These are phyloP conservation scores for Cnidoscolus chayamansa DNA, from an alignment of 441 rosid species.

Conservation along the genomic window DNA sequence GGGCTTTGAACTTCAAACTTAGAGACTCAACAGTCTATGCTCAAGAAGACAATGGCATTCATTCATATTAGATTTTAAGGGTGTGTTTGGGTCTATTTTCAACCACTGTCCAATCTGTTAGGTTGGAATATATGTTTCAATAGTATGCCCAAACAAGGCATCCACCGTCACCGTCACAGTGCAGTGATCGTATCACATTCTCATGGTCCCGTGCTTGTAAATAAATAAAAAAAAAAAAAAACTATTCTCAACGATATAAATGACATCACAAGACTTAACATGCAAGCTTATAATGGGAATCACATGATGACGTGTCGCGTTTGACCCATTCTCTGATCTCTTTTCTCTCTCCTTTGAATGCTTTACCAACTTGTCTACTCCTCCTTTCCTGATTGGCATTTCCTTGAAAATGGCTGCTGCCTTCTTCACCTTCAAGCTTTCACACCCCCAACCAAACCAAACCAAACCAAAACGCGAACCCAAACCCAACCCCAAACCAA, in stretches of 20 bases:
- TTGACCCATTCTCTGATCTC: slow-evolving; percentile 27
- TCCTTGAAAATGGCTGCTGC: slow-evolving; percentile 11
- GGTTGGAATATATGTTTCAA: too few species aligned
- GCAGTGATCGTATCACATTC: too few species aligned
- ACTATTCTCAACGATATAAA: slow-evolving; percentile 15
- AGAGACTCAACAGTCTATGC: too few species aligned
- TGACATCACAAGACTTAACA: slow-evolving; percentile 38
- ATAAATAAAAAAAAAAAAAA: background rate
- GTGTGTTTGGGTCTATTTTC: too few species aligned
- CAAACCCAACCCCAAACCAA: background rate
- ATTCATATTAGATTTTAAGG: too few species aligned
- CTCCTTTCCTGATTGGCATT: background rate
- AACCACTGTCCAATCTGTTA: too few species aligned
- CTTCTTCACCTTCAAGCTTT: background rate
- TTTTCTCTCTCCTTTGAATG: slow-evolving; percentile 14
- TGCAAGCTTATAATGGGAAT: slow-evolving; percentile 17
- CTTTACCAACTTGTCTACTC: slow-evolving; percentile 3
- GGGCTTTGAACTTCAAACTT: too few species aligned
- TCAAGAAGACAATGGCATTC: too few species aligned
- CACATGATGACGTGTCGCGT: slow-evolving; percentile 29
- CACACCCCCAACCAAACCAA: slow-evolving; percentile 1
- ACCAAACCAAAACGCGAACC: too few species aligned
- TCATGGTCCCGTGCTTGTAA: too few species aligned
- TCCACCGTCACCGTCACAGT: too few species aligned
- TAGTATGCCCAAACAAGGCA: too few species aligned